Base-by-base conservation (phyloP, 495 filamentous ascomycete species). In the Hypoxylon fragiforme region DNA sequence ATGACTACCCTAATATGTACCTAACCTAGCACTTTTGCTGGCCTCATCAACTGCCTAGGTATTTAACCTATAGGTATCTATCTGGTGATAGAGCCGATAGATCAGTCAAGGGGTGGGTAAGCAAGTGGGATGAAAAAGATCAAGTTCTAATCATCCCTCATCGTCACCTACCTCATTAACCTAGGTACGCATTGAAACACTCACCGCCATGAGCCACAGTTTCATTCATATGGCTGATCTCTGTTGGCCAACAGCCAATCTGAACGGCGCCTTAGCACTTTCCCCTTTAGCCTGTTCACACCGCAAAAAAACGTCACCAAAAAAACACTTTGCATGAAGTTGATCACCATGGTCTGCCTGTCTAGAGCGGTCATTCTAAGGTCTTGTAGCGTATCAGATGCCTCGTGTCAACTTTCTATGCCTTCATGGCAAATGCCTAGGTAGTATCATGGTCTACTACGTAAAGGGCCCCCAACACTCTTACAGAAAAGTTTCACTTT, bases 221-320 rank as follows among this genome's bases (percentile, higher is more conserved):
- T 39, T 58, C 44, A 36, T 50, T 54, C 54, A 37, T 49, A 58
- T 43, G 53, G 60, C 41, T 58, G 60, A 63, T 63, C 60, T 32
- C 53, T 44, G 32, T 46, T 20, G 31, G 7, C 32, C 28, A 20
- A 13, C 53, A 51, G 51, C 54, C 54, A 63, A 63, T 63, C 14
- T 44, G 28, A 28, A 19, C 26, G 36, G 34, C 22, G 44, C 38
- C 44, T 44, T 63, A 54, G 38, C 45, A 63, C 60, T 58, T 63
- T 36, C 60, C 60, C 40, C 7, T 58, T 63, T 54, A 63, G 60
- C 60, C 60, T 63, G 43, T 63, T 58, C 44, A 40, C 54, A 63
- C 54, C 60, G 54, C 49, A 63, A 59, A 39, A n/a, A 50, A 63
- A 50, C 44, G 50, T 54, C 44, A 54, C 49, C 28, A 52, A 39